Evolutionary conservation across 805 yeast genomes (phyloP), one percentile per base, ranked within the genome.

Genomic region (Saccharomycopsis microspora): DNA sequence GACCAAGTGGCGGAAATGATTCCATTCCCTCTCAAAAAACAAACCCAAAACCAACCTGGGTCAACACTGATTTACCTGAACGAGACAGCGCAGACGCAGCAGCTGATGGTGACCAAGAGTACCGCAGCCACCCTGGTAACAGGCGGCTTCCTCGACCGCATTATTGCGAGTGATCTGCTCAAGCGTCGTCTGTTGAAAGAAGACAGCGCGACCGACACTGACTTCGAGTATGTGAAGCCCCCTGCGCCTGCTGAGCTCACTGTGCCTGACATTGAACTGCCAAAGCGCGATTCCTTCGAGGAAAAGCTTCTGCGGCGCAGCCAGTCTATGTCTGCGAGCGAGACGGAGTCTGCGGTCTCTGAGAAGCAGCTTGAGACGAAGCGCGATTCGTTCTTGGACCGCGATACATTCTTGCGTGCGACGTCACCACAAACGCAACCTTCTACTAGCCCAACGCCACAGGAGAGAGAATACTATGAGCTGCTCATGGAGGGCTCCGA

Each of bases 311-410:
- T 8, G 9, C 8, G 29, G 9, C 9, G 41, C 9, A 27, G 29
- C 28, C 9, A 9, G 36, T 34, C 36, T n/a, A 34, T 9, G 10
- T 34, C 36, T n/a, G 36, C 10, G 2, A 9, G 10, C 3, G 36
- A 34, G 10, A 9, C 36, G n/a, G 36, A 34, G 36, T 34, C 36
- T n/a, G n/a, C 36, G 2, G 36, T n/a, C 1, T 34, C n/a, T 8
- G 8, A 8, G n/a, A n/a, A 8, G 10, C 36, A 34, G n/a, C 8
- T 9, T n/a, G 36, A 34, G 36, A 34, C 10, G 10, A 34, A 34
- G n/a, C 8, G 36, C 10, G 51, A 48, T 40, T 45, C 48, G 10
- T 48, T 36, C 31, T 44, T 48, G 29, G 48, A 44, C 9, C 35
- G 51, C 35, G 30, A n/a, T 30, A 9, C 36, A 9, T 34, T 9